Evolutionary conservation across 371 early-diverging fungal species (phyloP).

Genomic region (Mucor piriformis): DNA sequence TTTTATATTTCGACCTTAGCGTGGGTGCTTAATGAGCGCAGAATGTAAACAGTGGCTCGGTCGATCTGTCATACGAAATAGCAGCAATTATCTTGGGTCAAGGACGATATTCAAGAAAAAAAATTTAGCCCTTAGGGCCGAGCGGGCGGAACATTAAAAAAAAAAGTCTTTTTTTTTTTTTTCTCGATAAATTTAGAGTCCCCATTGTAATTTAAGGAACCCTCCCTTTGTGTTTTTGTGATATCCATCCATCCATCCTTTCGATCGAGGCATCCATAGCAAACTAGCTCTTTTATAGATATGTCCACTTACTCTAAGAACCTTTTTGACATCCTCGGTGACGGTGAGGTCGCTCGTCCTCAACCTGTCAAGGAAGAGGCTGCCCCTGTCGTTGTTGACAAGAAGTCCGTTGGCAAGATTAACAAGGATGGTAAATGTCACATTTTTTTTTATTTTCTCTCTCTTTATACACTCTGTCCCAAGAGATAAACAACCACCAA

Average conservation of each 20-base stretch:
- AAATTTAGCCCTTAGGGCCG: too few species aligned
- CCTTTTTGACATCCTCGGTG: slow-evolving; percentile 67
- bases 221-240: slow-evolving; percentile 28
- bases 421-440: slow-evolving; percentile 32
- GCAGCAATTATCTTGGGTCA: too few species aligned
- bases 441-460: neutral
- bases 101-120: too few species aligned
- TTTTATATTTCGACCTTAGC: too few species aligned
- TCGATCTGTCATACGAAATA: too few species aligned
- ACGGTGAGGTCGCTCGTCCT: slow-evolving; percentile 56
- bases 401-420: slow-evolving; percentile 33
- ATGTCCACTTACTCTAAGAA: slow-evolving; percentile 61
- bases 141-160: slow-evolving; percentile 5
- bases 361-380: slow-evolving; percentile 42
- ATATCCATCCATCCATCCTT: slow-evolving; percentile 40
- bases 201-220: slow-evolving; percentile 12
- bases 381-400: slow-evolving; percentile 29
- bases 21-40: too few species aligned
- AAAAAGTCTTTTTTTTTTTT: neutral
- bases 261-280: slow-evolving; percentile 38
- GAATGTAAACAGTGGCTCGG: too few species aligned
- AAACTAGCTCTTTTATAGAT: slow-evolving; percentile 42
- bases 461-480: neutral
- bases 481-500: neutral
- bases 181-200: slow-evolving; percentile 9